A percentile compares a stretch with the other conserved stretches of the same genome.
Conservation (phyloP, 139 green algal genomes). For the Coccomyxa sp. region DNA sequence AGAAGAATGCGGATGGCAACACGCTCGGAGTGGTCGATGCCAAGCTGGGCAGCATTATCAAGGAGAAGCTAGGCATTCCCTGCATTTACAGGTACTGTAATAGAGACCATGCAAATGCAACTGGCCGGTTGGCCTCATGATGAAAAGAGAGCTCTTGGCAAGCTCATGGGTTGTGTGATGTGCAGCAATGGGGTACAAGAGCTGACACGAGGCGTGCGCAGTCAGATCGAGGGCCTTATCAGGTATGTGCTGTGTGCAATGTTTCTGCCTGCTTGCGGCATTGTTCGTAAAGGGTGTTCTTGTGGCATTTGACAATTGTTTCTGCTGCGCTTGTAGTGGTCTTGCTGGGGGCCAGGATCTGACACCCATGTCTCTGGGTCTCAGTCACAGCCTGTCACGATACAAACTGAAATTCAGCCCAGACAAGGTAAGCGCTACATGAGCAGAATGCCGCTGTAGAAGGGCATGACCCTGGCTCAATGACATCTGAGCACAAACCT, state of each 20-base stretch:
- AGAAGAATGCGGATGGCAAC: conserved; percentile 88
- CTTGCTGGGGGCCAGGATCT: conserved; percentile 69
- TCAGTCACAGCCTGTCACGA: conserved; percentile 92
- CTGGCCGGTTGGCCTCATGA: not conserved
- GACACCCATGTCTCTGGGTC: conserved; percentile 89
- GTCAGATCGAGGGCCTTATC: conserved; percentile 86
- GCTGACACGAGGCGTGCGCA: conserved; percentile 83
- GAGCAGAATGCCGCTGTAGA: not conserved
- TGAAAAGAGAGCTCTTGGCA: not conserved
- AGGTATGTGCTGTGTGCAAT: conserved; percentile 24
- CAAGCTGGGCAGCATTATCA: conserved; percentile 95
- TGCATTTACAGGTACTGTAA: conserved; percentile 71
- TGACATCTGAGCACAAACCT: too few species aligned
- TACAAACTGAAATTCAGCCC: conserved; percentile 99
- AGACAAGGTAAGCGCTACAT: conserved; percentile 80
- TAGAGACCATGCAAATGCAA: not conserved
- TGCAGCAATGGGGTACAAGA: conserved; percentile 69
- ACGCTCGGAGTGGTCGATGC: conserved; percentile 90
- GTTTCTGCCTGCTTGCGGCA: not conserved
- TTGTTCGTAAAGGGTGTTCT: too few species aligned
- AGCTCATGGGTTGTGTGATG: not conserved
- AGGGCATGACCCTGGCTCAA: too few species aligned
- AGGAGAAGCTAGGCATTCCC: conserved; percentile 96
- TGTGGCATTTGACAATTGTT: too few species aligned
- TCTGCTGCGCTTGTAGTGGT: conserved; percentile 38